Conservation (phyloP, 257 asterid species). For the Eustoma russellianum region DNA sequence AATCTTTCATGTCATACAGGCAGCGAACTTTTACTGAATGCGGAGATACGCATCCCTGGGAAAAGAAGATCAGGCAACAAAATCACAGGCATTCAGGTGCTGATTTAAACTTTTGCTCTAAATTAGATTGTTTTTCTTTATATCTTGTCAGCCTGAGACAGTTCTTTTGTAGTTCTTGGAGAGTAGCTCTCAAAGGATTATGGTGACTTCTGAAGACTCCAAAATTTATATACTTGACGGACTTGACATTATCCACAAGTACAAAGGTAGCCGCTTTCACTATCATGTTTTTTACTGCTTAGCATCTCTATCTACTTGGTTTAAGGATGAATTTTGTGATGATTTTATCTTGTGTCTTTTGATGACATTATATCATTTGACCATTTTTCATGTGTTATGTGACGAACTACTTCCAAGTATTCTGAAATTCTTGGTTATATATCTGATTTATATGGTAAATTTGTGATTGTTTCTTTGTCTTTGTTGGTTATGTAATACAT, state of each 20-base stretch:
- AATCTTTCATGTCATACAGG: slow-evolving; percentile 20
- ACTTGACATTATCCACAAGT: slow-evolving; percentile 58
- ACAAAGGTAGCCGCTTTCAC: slow-evolving; percentile 40
- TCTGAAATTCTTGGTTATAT: too few species aligned
- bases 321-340: neutral
- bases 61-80: slow-evolving; percentile 49
- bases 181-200: slow-evolving; percentile 37
- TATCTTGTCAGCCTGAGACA: slow-evolving; percentile 9
- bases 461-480: too few species aligned
- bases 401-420: too few species aligned
- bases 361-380: too few species aligned
- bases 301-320: too few species aligned
- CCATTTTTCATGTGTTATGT: too few species aligned
- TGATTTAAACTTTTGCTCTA: neutral
- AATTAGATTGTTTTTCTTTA: neutral
- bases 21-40: slow-evolving; percentile 31
- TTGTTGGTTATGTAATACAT: too few species aligned
- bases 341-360: neutral
- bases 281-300: neutral
- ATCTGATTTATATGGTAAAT: too few species aligned
- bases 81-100: slow-evolving; percentile 91
- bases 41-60: slow-evolving; percentile 43
- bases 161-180: slow-evolving; percentile 41
- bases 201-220: slow-evolving; percentile 83
- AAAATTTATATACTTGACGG: slow-evolving; percentile 74